Evolutionary conservation across 2,329 filamentous ascomycete species (phyloP).

Genomic region (Decorospora gaudefroyi): DNA sequence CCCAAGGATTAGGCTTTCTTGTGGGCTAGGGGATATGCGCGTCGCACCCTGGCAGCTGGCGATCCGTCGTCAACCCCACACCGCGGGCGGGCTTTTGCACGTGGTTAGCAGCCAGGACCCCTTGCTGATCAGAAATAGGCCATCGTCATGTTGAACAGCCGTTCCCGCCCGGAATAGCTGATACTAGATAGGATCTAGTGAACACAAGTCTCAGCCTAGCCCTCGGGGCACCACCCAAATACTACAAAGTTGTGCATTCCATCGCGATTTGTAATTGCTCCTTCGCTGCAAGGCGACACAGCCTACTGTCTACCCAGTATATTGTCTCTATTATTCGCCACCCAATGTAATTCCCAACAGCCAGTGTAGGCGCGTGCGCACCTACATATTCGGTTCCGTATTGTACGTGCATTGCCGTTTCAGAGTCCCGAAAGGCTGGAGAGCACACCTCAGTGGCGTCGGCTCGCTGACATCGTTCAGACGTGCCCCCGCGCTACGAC

Average conservation of each 20-base stretch:
- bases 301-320: background rate
- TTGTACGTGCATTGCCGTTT: background rate
- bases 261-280: constrained; percentile 12
- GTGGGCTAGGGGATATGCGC: background rate
- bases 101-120: constrained; percentile 3
- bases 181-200: background rate
- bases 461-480: background rate
- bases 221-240: background rate
- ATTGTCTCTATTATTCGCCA: constrained; percentile 11
- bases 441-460: background rate
- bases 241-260: constrained; percentile 2
- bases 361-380: background rate
- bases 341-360: background rate
- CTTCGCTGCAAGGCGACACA: constrained; percentile 9
- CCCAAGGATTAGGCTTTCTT: too few relatives aligned
- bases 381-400: background rate
- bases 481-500: background rate
- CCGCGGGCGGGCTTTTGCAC: constrained; percentile 7
- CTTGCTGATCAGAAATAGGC: constrained; percentile 16
- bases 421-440: background rate
- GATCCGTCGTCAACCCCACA: constrained; percentile 14
- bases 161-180: background rate
- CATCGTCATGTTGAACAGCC: constrained; percentile 14
- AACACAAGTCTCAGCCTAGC: constrained; percentile 9
- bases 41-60: constrained; percentile 8